Evolutionary conservation across 176 grass and related monocot genomes (phyloP), one percentile per base, ranked within the genome.

Genomic region (Eleusine indica): DNA sequence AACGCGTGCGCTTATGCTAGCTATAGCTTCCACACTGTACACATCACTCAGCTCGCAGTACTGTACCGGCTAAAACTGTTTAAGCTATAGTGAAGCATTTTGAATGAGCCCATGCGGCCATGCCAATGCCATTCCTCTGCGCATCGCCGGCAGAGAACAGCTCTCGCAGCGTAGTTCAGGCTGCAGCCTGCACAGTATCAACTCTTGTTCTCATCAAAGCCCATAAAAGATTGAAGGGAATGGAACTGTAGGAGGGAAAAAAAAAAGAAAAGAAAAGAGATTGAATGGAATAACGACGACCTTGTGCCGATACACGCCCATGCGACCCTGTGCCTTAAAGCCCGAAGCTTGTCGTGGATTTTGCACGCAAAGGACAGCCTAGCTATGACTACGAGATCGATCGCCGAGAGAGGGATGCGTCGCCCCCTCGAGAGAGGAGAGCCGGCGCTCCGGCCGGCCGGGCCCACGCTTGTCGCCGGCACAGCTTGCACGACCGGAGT

Each of bases 1-100:
- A 52, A 19, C 74, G 44, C 73, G 80, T 88, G 80, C 73, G 46
- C 65, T 64, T 21, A 42, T 57, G 75, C 54, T 42, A 41, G 35
- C 68, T 15, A 6, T 32, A 66, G 58, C 19, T 4, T 10, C 14
- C 52, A 4, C 58, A 66, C 71, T 66, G 21, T 42, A 21, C 11
- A 1, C 35, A 19, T 39, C 11, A 17, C 37, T 68, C 65, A 14
- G 32, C 35, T 40, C 37, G 66, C 18, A 5, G 57, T 60, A 5
- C 4, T 8, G 56, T 60, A 64, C 61, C 12, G 13, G 58, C 11
- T 62, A 62, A 62, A 62, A 62, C 58, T 62, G 58, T 62, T 62
- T 62, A 7, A 62, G 58, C 58, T 28, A 25, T 28, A 58, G 19
- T 8, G 19, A 58, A 58, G 2, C n/a, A 25, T 62, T 60, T 10